Evolutionary conservation across 2,329 filamentous ascomycete species (phyloP).

Genomic region (Stagonosporopsis vannaccii): DNA sequence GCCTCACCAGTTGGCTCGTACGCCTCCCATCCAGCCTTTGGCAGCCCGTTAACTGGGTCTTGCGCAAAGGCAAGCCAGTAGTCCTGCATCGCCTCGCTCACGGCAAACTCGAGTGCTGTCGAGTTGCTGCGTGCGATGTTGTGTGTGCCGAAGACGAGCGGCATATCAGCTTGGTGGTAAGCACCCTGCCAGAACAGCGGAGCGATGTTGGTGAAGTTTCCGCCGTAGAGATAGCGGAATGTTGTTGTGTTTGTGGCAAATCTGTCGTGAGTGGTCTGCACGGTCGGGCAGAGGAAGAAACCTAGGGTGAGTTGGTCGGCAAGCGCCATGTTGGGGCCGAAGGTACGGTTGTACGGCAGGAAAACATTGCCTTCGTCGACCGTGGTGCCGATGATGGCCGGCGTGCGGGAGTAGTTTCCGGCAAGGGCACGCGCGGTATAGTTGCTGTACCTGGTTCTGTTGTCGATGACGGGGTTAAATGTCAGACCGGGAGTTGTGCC

Average conservation of each 20-base stretch:
- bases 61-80: conserved; percentile 47
- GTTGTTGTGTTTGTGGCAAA: conserved; percentile 35
- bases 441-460: conserved; percentile 45
- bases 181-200: conserved; percentile 47
- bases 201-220: conserved; percentile 47
- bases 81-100: conserved; percentile 49
- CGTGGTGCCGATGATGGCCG: conserved; percentile 49
- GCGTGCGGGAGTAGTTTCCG: conserved; percentile 37
- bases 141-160: conserved; percentile 48
- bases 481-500: conserved; percentile 33
- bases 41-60: conserved; percentile 41
- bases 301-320: conserved; percentile 32
- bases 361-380: conserved; percentile 47
- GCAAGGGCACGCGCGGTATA: conserved; percentile 42
- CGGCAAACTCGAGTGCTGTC: conserved; percentile 38
- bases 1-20: conserved; percentile 37
- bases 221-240: conserved; percentile 49
- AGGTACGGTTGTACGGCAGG: conserved; percentile 37
- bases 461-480: conserved; percentile 41
- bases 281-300: conserved; percentile 42
- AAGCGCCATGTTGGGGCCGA: conserved; percentile 32
- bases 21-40: conserved; percentile 42
- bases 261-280: conserved; percentile 38
- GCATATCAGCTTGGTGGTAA: conserved; percentile 47
- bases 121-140: conserved; percentile 35